Conservation (phyloP, 2,329 filamentous ascomycete species). For the Colletotrichum cuscutae region DNA sequence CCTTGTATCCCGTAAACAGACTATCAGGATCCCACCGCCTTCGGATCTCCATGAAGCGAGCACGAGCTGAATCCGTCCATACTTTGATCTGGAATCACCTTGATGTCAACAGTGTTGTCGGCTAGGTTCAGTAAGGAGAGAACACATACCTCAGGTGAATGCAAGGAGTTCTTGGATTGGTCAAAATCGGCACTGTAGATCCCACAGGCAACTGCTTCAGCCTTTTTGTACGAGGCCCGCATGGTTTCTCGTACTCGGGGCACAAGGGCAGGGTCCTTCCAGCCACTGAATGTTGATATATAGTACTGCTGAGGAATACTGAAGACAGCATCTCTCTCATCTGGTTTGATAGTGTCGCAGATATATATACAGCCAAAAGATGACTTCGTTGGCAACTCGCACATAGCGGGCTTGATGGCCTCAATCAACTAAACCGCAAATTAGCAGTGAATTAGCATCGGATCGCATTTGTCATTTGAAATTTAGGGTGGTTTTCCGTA, state of each 20-base stretch:
- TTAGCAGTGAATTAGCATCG: background rate
- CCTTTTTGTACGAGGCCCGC: too few species aligned
- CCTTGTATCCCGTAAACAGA: background rate
- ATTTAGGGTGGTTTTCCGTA: background rate
- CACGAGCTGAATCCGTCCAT: background rate
- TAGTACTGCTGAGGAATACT: too few species aligned
- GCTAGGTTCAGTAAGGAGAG: too few species aligned
- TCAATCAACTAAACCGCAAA: background rate
- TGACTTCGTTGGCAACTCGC: background rate
- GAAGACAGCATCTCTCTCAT: background rate
- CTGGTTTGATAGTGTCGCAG: background rate
- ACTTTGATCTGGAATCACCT: background rate
- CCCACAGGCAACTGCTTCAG: too few species aligned
- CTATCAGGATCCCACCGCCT: background rate
- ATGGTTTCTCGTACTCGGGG: too few species aligned
- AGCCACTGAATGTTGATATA: too few species aligned
- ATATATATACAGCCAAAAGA: background rate
- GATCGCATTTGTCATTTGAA: background rate
- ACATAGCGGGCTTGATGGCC: background rate
- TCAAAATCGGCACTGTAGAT: too few species aligned
- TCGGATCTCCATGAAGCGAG: background rate
- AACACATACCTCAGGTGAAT: too few species aligned
- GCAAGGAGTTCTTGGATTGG: too few species aligned
- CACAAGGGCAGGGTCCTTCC: too few species aligned
- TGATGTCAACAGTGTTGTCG: too few species aligned